Evolutionary conservation across 169 alveolate species (phyloP), one percentile per base, ranked within the genome.

Genomic region (Perkinsus olseni): DNA sequence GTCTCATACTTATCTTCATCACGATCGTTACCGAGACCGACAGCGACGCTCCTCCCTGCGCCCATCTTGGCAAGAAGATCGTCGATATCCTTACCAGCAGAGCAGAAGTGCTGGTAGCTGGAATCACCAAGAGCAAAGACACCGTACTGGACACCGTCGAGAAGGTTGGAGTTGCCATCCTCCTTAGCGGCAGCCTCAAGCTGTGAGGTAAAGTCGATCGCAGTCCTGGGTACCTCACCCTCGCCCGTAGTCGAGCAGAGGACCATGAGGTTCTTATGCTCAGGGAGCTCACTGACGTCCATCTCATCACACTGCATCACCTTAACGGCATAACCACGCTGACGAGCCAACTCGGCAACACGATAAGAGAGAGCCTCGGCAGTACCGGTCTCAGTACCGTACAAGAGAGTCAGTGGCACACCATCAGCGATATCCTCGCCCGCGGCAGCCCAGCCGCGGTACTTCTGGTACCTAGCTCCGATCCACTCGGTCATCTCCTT

Each of bases 111-210:
- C 38, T 92, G 95, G 50, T 95, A 95, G 94, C 94, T 93, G 39
- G 95, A 93, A 62, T 95, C 96, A 38, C 96, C 96, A 11, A 95
- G 94, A 38, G 96, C 96, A 92, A 95, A 95, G 38, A 95, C 82
- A 24, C 82, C 31, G 34, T 62, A 62, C 31, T 62, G 82, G 82
- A 62, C 82, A 62, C 82, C 82, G 34, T 62, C 82, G 36, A 62
- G 31, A 8, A 62, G 31, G 31, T 62, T 8, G 17, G 82, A 8
- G 31, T 62, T 62, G 34, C 36, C 13, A 24, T 28, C 17, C 36
- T 62, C 82, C 82, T 62, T 62, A 28, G 31, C 82, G 31, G 82
- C 82, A 62, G 82, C 13, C 31, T 62, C 36, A 4, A 62, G 31
- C 31, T 62, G 82, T 4, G 82, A 62, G 31, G 82, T 62, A 51